phyloP scores from a whole-genome alignment of 441 rosid species.

The Gossypium aridum region DNA sequence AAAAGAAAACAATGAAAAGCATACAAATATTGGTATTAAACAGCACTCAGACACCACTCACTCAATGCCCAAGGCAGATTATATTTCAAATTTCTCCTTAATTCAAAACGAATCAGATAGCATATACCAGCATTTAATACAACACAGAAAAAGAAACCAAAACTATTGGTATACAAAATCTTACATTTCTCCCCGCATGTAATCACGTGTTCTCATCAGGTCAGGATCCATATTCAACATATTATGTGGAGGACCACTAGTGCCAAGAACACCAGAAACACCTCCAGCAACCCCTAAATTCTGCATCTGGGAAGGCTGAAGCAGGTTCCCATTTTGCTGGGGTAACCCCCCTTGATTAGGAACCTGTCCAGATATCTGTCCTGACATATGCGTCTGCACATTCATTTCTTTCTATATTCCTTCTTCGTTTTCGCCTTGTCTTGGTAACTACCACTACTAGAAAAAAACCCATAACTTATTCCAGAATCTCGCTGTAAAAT shows the following conservation, averaged over 20 bases:
- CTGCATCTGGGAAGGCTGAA: slow-evolving; percentile 60
- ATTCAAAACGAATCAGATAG: slow-evolving; percentile 12
- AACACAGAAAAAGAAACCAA: slow-evolving; percentile 1
- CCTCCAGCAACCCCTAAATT: slow-evolving; percentile 41
- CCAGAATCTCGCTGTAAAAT: slow-evolving; percentile 14
- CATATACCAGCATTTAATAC: background rate
- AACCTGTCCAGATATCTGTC: slow-evolving; percentile 73
- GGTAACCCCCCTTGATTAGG: slow-evolving; percentile 66
- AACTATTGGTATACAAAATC: slow-evolving; percentile 10
- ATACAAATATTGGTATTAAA: background rate
- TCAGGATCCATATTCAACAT: slow-evolving; percentile 30
- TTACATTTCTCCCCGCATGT: slow-evolving; percentile 66
- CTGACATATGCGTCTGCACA: slow-evolving; percentile 80
- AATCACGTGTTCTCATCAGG: slow-evolving; percentile 37
- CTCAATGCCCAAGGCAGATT: background rate
- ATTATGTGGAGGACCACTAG: slow-evolving; percentile 28
- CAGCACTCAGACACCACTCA: slow-evolving; percentile 2
- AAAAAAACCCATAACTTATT: slow-evolving; percentile 34
- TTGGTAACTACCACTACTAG: slow-evolving; percentile 23
- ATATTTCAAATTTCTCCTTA: background rate
- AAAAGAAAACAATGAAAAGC: background rate
- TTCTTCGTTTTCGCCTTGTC: slow-evolving; percentile 26
- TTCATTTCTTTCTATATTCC: slow-evolving; percentile 48
- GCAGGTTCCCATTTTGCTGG: slow-evolving; percentile 72
- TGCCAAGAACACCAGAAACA: slow-evolving; percentile 18